These are phyloP conservation scores for Wickerhamiella dianesei DNA, from an alignment of 805 yeast genomes.

Conservation along the genomic window DNA sequence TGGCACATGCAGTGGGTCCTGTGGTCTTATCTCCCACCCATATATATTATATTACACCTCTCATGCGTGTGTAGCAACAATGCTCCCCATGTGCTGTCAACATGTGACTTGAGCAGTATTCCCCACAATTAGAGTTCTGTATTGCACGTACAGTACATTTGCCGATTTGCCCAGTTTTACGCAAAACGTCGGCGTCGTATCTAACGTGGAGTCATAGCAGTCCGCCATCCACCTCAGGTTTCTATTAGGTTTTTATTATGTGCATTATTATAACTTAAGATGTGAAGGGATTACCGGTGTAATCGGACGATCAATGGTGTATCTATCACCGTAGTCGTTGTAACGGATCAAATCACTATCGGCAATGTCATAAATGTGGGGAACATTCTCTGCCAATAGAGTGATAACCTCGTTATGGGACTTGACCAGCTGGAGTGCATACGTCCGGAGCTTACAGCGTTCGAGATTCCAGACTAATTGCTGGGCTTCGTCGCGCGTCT, in stretches of 20 bases:
- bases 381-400: slow-evolving; percentile 45
- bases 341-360: slow-evolving; percentile 80
- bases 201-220: no score
- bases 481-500: slow-evolving; percentile 60
- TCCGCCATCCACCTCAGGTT: no score
- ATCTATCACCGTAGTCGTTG: slow-evolving; percentile 78
- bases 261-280: slow-evolving; percentile 1
- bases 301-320: slow-evolving; percentile 35
- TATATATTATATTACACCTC: no score
- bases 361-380: slow-evolving; percentile 66
- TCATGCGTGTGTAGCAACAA: background rate
- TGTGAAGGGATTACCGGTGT: slow-evolving; percentile 12
- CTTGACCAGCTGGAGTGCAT: slow-evolving; percentile 70
- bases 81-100: no score
- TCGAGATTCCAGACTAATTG: slow-evolving; percentile 61
- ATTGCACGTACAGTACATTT: no score
- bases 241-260: no score
- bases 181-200: no score
- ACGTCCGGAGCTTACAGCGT: slow-evolving; percentile 58
- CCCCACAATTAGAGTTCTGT: no score
- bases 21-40: no score
- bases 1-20: no score
- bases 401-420: slow-evolving; percentile 44
- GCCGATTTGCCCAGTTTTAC: no score
- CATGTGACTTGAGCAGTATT: no score